phyloP scores from a whole-genome alignment of 2,329 filamentous ascomycete genomes.

The Sclerotinia sclerotiorum region DNA sequence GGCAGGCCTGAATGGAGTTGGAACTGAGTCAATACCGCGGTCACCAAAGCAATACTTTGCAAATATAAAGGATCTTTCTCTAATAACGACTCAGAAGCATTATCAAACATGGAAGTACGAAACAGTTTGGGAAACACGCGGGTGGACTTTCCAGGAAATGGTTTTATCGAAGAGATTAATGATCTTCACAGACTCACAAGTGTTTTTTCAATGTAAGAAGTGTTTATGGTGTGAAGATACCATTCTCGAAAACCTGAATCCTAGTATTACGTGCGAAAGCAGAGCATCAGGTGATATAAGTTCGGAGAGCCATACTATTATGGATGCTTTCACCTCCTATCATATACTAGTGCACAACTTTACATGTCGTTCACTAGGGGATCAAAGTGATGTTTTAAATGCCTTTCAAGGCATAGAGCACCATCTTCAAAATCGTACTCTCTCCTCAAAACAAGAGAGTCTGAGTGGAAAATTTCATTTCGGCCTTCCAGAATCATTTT shows the following conservation, averaged over 20 bases:
- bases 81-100: constrained; percentile 14
- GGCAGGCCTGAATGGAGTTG: constrained; percentile 24
- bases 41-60: constrained; percentile 1
- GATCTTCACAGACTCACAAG: constrained; percentile 22
- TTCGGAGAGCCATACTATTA: background rate
- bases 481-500: constrained; percentile 6
- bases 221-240: constrained; percentile 18
- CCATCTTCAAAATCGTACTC: background rate
- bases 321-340: background rate
- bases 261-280: background rate
- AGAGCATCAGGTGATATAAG: background rate
- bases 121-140: constrained; percentile 18
- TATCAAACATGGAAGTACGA: constrained; percentile 10
- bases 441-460: background rate
- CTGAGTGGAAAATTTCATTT: constrained; percentile 5
- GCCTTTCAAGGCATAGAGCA: constrained; percentile 12
- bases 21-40: constrained; percentile 2
- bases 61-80: background rate
- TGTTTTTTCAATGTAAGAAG: constrained; percentile 20
- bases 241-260: background rate
- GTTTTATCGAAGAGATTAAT: constrained; percentile 20
- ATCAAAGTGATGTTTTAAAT: constrained; percentile 15
- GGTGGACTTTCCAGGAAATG: constrained; percentile 25
- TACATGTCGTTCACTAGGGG: background rate
- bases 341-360: background rate